Evolutionary conservation across 345 rosid genomes (phyloP).

Genomic region (Eucalyptus marginata): DNA sequence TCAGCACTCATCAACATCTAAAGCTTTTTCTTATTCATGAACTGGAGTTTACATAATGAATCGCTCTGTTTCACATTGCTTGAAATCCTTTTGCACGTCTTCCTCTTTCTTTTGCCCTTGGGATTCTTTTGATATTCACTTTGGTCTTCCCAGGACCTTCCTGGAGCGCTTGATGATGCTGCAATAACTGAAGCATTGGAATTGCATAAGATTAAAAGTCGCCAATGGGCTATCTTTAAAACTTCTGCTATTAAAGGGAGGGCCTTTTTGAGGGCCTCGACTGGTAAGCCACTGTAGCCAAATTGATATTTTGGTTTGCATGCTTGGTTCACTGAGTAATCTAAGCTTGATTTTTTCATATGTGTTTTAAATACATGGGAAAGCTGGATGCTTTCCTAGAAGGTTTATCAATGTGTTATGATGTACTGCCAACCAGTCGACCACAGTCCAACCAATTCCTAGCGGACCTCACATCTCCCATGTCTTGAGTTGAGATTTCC

Average conservation of each 20-base stretch:
- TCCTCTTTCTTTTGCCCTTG: neutral
- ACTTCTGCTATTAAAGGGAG: constrained; percentile 62
- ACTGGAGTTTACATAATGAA: neutral
- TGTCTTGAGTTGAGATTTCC: neutral
- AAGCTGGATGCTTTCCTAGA: neutral
- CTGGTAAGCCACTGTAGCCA: constrained; percentile 27
- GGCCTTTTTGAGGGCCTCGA: constrained; percentile 73
- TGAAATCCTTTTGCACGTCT: neutral
- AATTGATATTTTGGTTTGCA: neutral
- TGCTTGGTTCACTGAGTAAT: neutral
- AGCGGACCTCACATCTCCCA: neutral
- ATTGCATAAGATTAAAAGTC: constrained; percentile 57
- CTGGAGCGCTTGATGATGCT: constrained; percentile 68
- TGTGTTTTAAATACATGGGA: neutral
- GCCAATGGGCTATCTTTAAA: constrained; percentile 70
- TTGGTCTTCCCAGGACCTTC: constrained; percentile 45
- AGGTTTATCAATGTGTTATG: neutral
- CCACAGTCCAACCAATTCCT: neutral
- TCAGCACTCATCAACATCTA: neutral
- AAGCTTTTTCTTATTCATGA: neutral
- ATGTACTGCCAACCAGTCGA: neutral
- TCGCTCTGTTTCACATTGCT: neutral
- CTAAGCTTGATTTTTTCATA: neutral
- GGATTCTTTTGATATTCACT: neutral
- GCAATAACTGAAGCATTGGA: constrained; percentile 61